Evolutionary conservation across 2,329 filamentous ascomycete genomes (phyloP).

Genomic region (Fusarium azukiicola): DNA sequence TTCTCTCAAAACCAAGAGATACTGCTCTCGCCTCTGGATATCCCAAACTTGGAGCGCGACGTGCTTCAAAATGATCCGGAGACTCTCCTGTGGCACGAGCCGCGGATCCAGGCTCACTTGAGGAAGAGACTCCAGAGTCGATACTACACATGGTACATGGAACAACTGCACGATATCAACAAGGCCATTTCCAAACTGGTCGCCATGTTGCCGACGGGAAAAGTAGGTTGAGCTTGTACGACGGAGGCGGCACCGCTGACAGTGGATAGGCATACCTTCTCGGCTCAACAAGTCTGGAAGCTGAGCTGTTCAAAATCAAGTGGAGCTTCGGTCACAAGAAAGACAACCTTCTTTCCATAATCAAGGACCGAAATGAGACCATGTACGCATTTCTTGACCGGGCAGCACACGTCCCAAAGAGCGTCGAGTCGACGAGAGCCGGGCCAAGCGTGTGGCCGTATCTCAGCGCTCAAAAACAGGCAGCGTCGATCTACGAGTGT

Average conservation of each 20-base stretch:
- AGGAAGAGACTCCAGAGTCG: slow-evolving; percentile 1
- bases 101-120: slow-evolving; percentile 17
- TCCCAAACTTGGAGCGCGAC: not conserved
- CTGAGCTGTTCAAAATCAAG: not conserved
- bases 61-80: slow-evolving; percentile 10
- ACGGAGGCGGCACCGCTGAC: too few relatives aligned
- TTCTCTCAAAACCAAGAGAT: slow-evolving; percentile 24
- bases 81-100: not conserved
- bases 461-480: slow-evolving; percentile 1
- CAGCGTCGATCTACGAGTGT: not conserved
- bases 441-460: not conserved
- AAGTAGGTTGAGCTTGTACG: not conserved
- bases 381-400: not conserved
- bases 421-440: not conserved
- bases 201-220: not conserved
- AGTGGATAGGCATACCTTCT: not conserved
- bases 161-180: slow-evolving; percentile 14
- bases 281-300: not conserved
- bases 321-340: not conserved
- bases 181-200: not conserved
- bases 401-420: not conserved
- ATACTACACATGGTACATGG: slow-evolving; percentile 23
- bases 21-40: slow-evolving; percentile 10
- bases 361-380: slow-evolving; percentile 2
- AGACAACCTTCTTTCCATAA: not conserved